Conservation (phyloP, 2,329 filamentous ascomycete species). For the Microcyclosporella mali region DNA sequence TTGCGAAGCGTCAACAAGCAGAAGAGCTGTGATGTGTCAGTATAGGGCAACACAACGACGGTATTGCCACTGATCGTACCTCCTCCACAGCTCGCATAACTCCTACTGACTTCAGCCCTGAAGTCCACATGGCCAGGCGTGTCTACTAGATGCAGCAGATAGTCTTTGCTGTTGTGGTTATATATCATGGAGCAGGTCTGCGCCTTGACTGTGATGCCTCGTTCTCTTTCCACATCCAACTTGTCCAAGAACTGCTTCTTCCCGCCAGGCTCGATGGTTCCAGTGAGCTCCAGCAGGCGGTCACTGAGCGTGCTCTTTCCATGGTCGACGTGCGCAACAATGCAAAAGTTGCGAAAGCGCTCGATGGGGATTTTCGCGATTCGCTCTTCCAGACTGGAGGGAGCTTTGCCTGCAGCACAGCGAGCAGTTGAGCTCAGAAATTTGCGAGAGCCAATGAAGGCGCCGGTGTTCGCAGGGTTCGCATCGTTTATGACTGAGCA, state of each 20-base stretch:
- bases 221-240: slow-evolving; percentile 89
- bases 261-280: slow-evolving; percentile 76
- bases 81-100: slow-evolving; percentile 92
- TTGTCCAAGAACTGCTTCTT: slow-evolving; percentile 98
- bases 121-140: slow-evolving; percentile 98
- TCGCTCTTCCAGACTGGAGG: slow-evolving; percentile 53
- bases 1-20: slow-evolving; percentile 93
- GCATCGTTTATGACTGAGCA: slow-evolving; percentile 9
- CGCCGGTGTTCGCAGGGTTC: background rate
- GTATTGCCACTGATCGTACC: slow-evolving; percentile 48
- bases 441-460: slow-evolving; percentile 5
- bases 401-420: slow-evolving; percentile 31
- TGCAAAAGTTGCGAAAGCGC: slow-evolving; percentile 90
- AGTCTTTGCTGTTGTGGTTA: slow-evolving; percentile 76
- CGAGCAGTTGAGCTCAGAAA: slow-evolving; percentile 13
- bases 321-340: slow-evolving; percentile 97
- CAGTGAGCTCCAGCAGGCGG: slow-evolving; percentile 84
- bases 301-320: slow-evolving; percentile 95
- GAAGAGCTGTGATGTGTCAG: slow-evolving; percentile 80
- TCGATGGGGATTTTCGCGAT: slow-evolving; percentile 72
- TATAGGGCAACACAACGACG: slow-evolving; percentile 63
- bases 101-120: slow-evolving; percentile 87
- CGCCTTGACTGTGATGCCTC: slow-evolving; percentile 96
- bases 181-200: slow-evolving; percentile 99
- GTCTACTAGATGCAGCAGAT: slow-evolving; percentile 90